Conservation (phyloP, 176 grass and related monocot species). For the Zoysia japonica region DNA sequence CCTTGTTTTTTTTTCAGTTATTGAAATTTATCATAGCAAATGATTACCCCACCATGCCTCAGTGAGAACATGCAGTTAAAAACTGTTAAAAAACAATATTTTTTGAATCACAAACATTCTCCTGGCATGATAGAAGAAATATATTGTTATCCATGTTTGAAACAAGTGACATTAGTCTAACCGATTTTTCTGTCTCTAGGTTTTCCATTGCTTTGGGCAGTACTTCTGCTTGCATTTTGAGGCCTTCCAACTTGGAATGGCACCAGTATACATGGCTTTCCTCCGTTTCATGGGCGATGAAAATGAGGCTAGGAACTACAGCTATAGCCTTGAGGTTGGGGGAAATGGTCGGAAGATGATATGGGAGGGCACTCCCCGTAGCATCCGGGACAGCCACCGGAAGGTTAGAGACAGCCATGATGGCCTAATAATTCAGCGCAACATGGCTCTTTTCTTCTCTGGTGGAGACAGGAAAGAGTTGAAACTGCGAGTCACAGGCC, state of each 20-base stretch:
- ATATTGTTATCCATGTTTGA: constrained; percentile 13
- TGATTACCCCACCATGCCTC: not conserved
- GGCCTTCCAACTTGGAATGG: constrained; percentile 89
- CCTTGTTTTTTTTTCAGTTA: constrained; percentile 20
- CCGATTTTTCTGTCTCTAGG: constrained; percentile 38
- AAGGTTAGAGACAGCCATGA: constrained; percentile 94
- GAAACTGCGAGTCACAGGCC: constrained; percentile 84
- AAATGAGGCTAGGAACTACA: constrained; percentile 76
- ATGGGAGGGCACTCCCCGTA: constrained; percentile 89
- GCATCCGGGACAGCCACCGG: constrained; percentile 81
- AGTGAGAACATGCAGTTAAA: not conserved
- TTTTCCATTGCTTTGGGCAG: constrained; percentile 90
- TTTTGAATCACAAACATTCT: not conserved
- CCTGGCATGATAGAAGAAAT: not conserved
- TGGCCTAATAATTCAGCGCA: constrained; percentile 87
- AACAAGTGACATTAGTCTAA: constrained; percentile 25
- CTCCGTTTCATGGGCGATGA: constrained; percentile 92
- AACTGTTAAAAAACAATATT: not conserved
- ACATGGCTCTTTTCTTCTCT: constrained; percentile 94
- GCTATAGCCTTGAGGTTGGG: constrained; percentile 86
- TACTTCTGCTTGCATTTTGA: constrained; percentile 98
- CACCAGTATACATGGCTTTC: constrained; percentile 95
- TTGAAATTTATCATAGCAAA: not conserved
- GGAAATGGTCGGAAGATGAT: constrained; percentile 73
- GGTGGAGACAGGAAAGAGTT: constrained; percentile 93